A percentile compares a stretch with the other conserved stretches of the same genome.
These are phyloP conservation scores for Mycena vitilis DNA, from an alignment of 768 basidiomycete genomes.

Conservation along the genomic window DNA sequence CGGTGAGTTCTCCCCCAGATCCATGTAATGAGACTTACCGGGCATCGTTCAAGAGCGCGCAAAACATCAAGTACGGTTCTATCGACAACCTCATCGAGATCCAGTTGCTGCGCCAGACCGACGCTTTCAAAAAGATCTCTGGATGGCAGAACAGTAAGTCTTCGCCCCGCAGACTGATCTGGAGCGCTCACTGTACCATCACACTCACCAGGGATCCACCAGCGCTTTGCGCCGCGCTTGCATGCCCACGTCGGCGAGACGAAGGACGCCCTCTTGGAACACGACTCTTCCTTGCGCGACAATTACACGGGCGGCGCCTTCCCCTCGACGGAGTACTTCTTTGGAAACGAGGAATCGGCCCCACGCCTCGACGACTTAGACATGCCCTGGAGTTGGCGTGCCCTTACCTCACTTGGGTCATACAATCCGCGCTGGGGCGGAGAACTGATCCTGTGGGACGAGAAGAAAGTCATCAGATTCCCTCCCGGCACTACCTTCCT, in stretches of 20 bases:
- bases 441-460: conserved; percentile 7
- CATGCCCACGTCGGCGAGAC: neutral
- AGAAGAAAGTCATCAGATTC: neutral
- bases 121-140: neutral
- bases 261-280: neutral
- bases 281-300: neutral
- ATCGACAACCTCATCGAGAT: neutral
- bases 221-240: neutral
- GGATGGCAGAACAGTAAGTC: conserved; percentile 2
- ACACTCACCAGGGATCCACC: neutral
- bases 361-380: conserved; percentile 1
- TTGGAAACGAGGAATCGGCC: neutral
- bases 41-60: neutral
- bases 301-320: neutral
- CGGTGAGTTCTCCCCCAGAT: neutral
- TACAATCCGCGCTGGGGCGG: conserved; percentile 3
- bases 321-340: neutral
- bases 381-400: neutral
- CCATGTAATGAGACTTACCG: neutral
- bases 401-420: neutral
- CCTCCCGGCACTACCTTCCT: neutral
- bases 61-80: neutral
- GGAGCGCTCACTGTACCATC: too few species aligned
- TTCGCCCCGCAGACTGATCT: too few species aligned
- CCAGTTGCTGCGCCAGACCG: neutral